These are phyloP conservation scores for Galeopsis tetrahit DNA, from an alignment of 257 asterid species.

Conservation along the genomic window DNA sequence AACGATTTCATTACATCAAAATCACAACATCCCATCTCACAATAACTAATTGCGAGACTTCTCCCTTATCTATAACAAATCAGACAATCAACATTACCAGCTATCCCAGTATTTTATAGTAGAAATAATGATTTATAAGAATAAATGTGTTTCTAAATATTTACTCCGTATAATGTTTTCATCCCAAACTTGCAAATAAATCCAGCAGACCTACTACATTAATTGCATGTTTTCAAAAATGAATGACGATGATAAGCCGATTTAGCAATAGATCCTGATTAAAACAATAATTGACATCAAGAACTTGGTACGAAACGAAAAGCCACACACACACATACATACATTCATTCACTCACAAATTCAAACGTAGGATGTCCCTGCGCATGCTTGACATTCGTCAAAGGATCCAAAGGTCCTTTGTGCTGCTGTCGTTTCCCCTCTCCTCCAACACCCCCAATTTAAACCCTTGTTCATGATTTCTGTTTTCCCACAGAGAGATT, in stretches of 20 bases:
- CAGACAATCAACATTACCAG: too few relatives aligned
- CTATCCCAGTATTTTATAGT: too few relatives aligned
- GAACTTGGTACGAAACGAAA: neutral
- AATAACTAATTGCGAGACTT: too few relatives aligned
- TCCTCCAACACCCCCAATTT: neutral
- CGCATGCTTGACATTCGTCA: slow-evolving; percentile 29
- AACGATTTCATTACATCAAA: too few relatives aligned
- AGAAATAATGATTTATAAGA: too few relatives aligned
- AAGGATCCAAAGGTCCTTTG: slow-evolving; percentile 1
- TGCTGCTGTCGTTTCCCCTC: neutral
- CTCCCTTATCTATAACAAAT: too few relatives aligned
- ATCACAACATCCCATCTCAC: too few relatives aligned
- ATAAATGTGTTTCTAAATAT: too few relatives aligned
- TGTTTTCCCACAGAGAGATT: neutral
- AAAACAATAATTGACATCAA: neutral
- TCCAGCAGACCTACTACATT: neutral
- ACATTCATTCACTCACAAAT: neutral
- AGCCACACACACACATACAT: neutral
- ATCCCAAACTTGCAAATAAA: neutral
- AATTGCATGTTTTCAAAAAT: too few relatives aligned
- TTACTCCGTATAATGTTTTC: neutral
- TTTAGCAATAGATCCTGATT: neutral
- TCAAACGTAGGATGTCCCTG: neutral
- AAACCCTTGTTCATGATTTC: neutral
- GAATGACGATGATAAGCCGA: too few relatives aligned